Evolutionary conservation across 306 rosid species (phyloP).

Genomic region (Dalbergia cultrata): DNA sequence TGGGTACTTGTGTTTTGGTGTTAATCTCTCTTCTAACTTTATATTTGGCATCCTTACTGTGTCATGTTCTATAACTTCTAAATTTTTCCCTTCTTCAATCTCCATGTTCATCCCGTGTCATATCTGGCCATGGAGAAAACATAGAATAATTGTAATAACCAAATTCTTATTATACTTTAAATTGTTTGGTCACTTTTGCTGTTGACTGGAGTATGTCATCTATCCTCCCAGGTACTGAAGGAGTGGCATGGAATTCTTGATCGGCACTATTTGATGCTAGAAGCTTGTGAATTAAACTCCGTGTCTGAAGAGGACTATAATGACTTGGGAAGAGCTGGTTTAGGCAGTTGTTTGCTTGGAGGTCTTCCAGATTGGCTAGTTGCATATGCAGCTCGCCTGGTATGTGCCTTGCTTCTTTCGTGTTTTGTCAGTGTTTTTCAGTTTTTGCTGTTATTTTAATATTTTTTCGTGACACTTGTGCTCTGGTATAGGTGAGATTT

Average conservation of each 20-base stretch:
- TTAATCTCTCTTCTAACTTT: too few species aligned
- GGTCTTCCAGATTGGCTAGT: constrained; percentile 98
- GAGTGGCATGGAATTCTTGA: constrained; percentile 92
- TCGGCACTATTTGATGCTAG: constrained; percentile 87
- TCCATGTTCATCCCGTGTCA: too few species aligned
- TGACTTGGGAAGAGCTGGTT: constrained; percentile 95
- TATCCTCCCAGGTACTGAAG: constrained; percentile 76
- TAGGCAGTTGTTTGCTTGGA: constrained; percentile 97
- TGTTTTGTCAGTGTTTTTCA: constrained; percentile 19
- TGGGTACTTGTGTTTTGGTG: neutral
- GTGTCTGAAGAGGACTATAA: constrained; percentile 92
- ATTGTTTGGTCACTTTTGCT: constrained; percentile 19
- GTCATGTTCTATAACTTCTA: neutral
- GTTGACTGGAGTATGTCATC: constrained; percentile 44
- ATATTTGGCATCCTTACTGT: neutral
- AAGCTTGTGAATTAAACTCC: constrained; percentile 85
- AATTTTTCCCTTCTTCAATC: too few species aligned
- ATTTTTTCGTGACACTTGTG: constrained; percentile 42
- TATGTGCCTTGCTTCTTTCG: constrained; percentile 48
- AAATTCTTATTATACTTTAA: constrained; percentile 6
- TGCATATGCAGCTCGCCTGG: constrained; percentile 97
- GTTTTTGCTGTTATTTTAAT: constrained; percentile 24
- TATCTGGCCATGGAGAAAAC: neutral
- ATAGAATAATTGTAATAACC: neutral
- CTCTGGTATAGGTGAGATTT: constrained; percentile 84